Percentiles rank a stretch among this genome's conserved stretches.
These are phyloP conservation scores for Pythium periplocum DNA, from an alignment of 352 stramenopile genomes.

Conservation along the genomic window DNA sequence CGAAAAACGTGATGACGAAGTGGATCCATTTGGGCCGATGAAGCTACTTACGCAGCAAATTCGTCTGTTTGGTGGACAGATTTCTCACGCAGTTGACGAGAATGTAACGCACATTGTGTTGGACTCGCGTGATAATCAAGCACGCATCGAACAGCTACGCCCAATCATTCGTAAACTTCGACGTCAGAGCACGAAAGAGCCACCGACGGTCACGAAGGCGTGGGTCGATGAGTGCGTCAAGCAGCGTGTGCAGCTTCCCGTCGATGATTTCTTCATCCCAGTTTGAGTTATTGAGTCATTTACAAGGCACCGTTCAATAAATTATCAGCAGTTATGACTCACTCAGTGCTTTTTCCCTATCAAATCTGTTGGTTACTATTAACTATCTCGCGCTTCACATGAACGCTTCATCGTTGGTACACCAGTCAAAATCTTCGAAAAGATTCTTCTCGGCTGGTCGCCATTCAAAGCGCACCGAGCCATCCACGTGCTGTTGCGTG, in stretches of 20 bases:
- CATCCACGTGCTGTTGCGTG: constrained; percentile 58
- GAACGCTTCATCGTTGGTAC: constrained; percentile 43
- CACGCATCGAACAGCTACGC: constrained; percentile 32
- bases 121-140: constrained; percentile 11
- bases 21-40: constrained; percentile 28
- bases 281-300: constrained; percentile 23
- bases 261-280: constrained; percentile 46
- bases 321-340: neutral
- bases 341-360: constrained; percentile 2
- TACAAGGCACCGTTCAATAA: neutral
- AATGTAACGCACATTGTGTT: constrained; percentile 67
- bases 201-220: constrained; percentile 43
- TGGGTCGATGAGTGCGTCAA: constrained; percentile 56
- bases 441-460: constrained; percentile 24
- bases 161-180: constrained; percentile 44
- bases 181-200: constrained; percentile 36
- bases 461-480: constrained; percentile 55
- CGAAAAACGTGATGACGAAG: constrained; percentile 1
- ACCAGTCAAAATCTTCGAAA: constrained; percentile 81
- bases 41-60: constrained; percentile 59
- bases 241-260: constrained; percentile 39
- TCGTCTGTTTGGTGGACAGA: constrained; percentile 42
- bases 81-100: constrained; percentile 32
- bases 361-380: constrained; percentile 10
- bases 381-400: constrained; percentile 6